These are phyloP conservation scores for Oryza brachyantha DNA, from an alignment of 176 grass and related monocot species.

Conservation along the genomic window DNA sequence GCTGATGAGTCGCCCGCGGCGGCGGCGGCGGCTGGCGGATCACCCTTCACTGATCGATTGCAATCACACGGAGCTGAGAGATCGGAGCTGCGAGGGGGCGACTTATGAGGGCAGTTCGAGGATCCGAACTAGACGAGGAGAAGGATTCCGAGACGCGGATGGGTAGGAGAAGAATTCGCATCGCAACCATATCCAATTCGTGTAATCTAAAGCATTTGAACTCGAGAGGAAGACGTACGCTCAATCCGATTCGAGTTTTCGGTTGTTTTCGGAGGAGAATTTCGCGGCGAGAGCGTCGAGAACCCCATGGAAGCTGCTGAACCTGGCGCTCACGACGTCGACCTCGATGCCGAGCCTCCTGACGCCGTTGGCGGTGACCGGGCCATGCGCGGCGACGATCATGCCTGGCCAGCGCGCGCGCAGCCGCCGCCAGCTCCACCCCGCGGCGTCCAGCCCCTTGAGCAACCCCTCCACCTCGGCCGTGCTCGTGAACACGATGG, in stretches of 20 bases:
- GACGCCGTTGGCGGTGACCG: slow-evolving; percentile 67
- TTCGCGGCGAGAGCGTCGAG: slow-evolving; percentile 45
- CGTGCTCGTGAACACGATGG: slow-evolving; percentile 82
- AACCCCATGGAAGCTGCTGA: slow-evolving; percentile 74
- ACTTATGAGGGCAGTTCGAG: background rate
- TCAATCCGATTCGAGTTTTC: background rate
- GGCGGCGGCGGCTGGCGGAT: too few relatives aligned
- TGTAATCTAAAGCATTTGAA: background rate
- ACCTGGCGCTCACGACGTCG: slow-evolving; percentile 65
- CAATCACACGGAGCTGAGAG: too few relatives aligned
- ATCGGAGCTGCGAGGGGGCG: too few relatives aligned
- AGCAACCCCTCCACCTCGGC: slow-evolving; percentile 82
- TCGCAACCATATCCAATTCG: background rate
- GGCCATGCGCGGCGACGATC: slow-evolving; percentile 73
- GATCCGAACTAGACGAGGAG: background rate
- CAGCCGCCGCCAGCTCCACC: slow-evolving; percentile 67
- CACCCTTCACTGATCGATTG: too few relatives aligned
- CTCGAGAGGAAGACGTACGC: background rate
- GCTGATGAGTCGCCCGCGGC: background rate
- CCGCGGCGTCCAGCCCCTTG: slow-evolving; percentile 62
- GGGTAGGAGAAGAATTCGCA: background rate
- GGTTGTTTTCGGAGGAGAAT: slow-evolving; percentile 1
- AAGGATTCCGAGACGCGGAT: background rate
- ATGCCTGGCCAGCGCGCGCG: slow-evolving; percentile 51
- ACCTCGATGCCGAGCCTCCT: slow-evolving; percentile 58